Evolutionary conservation across 768 basidiomycete species (phyloP), one percentile per base, ranked within the genome.

Genomic region (Boletus patriciae): DNA sequence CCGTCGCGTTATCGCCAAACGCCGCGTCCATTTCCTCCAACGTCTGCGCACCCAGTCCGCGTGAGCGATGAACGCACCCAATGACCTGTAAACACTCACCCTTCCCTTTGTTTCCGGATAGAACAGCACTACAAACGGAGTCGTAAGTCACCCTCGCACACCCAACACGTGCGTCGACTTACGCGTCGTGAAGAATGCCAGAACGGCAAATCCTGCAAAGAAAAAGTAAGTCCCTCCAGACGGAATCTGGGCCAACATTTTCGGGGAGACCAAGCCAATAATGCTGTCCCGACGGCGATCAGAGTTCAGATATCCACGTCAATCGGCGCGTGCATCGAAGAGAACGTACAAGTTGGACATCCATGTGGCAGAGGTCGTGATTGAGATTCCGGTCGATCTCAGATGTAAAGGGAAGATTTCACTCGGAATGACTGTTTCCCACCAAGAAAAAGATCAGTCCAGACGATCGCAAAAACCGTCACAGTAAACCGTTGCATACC

Each of bases 371-470:
- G 77, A 78, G 5, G 77, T 74, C 8, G 70, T 78, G 25, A 78
- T 70, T 0, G 77, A 76, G 25, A 77, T 73, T 25, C 77, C 76
- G 15, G 74, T 77, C 8, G 75, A 72, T 29, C 76, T 64, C 15
- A 76, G 68, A 43, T 76, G 74, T 37, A 77, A 55, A n/a, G 76
- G 76, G 44, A 77, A 77, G 34, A 77, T 66, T 58, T 77, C 76
- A 29, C 70, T 72, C 13, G 77, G 76, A 45, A 77, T 67, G 12
- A 78, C 73, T 70, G 60, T 71, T 61, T 60, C 55, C 27, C 34
- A 10, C 15, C 58, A 62, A 10, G 62, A 54, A 63, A 54, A 18
- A 50, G 1, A 9, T 51, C 45, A 57, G 65, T 29, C 21, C 6
- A 49, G 37, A 43, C 40, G 37, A 11, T 18, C 40, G 0, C 2